Evolutionary conservation across 257 asterid genomes (phyloP).

Genomic region (Nicotiana attenuata): DNA sequence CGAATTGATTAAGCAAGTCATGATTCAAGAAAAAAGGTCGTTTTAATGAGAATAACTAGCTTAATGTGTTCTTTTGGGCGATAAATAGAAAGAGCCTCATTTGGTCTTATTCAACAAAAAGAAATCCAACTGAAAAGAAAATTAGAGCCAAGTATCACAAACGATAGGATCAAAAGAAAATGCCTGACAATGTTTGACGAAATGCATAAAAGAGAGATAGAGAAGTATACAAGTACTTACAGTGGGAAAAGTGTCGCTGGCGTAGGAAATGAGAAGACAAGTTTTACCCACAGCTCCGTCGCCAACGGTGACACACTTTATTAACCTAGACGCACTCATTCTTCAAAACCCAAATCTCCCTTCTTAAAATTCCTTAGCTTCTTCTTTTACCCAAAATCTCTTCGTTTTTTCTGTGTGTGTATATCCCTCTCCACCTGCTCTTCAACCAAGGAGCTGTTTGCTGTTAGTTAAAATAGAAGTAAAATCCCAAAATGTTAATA

Average conservation of each 20-base stretch:
- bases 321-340: slow-evolving; percentile 20
- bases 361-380: background rate
- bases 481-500: background rate
- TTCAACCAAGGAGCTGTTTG: slow-evolving; percentile 7
- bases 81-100: background rate
- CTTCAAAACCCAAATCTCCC: slow-evolving; percentile 5
- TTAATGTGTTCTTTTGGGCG: background rate
- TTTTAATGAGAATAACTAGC: background rate
- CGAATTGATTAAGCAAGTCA: background rate
- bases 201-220: background rate
- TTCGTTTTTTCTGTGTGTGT: background rate
- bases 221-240: slow-evolving; percentile 3
- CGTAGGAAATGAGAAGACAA: slow-evolving; percentile 22
- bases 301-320: slow-evolving; percentile 24
- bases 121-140: background rate
- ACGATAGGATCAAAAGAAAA: background rate
- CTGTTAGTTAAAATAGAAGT: background rate
- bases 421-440: slow-evolving; percentile 1
- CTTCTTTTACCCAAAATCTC: background rate
- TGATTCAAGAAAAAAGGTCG: background rate
- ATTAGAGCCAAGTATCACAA: background rate
- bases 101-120: background rate
- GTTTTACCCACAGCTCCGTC: slow-evolving; percentile 30
- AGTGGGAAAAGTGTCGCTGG: slow-evolving; percentile 20
- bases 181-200: background rate